Conservation (phyloP, 305 asterid genomes). For the Ajuga reptans region DNA sequence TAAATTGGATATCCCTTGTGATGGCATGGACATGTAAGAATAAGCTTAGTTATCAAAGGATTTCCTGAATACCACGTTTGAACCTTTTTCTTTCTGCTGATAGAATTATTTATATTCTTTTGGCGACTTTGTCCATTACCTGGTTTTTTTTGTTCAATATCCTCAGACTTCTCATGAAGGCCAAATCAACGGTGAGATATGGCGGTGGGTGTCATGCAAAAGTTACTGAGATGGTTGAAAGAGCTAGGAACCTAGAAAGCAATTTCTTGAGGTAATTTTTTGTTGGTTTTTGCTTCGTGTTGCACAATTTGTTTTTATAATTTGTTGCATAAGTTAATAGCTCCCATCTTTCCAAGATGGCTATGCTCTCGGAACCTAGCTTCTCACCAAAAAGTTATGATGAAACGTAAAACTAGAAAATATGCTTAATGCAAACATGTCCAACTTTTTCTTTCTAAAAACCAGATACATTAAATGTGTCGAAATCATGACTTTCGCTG, state of each 20-base stretch:
- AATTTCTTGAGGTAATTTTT: slow-evolving; percentile 53
- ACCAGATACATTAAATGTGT: not conserved
- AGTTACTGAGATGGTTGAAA: slow-evolving; percentile 36
- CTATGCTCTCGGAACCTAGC: not conserved
- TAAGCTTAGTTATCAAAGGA: slow-evolving; percentile 16
- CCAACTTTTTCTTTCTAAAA: not conserved
- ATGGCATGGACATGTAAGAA: slow-evolving; percentile 42
- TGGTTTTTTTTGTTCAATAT: slow-evolving; percentile 3
- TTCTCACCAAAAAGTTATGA: not conserved
- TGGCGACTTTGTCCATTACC: slow-evolving; percentile 2
- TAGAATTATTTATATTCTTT: not conserved
- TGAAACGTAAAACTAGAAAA: not conserved
- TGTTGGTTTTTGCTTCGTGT: slow-evolving; percentile 3
- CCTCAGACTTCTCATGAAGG: slow-evolving; percentile 35
- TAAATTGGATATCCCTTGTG: slow-evolving; percentile 25
- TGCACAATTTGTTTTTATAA: not conserved
- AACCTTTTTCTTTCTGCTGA: not conserved
- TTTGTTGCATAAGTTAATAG: not conserved
- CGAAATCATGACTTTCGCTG: not conserved
- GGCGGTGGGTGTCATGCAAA: slow-evolving; percentile 30
- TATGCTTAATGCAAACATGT: not conserved
- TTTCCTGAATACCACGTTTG: slow-evolving; percentile 11
- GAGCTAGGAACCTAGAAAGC: slow-evolving; percentile 50
- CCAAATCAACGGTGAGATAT: slow-evolving; percentile 28
- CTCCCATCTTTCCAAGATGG: not conserved